phyloP scores from a whole-genome alignment of 225 moss, liverwort and hornwort genomes.

The Bryum argenteum region DNA sequence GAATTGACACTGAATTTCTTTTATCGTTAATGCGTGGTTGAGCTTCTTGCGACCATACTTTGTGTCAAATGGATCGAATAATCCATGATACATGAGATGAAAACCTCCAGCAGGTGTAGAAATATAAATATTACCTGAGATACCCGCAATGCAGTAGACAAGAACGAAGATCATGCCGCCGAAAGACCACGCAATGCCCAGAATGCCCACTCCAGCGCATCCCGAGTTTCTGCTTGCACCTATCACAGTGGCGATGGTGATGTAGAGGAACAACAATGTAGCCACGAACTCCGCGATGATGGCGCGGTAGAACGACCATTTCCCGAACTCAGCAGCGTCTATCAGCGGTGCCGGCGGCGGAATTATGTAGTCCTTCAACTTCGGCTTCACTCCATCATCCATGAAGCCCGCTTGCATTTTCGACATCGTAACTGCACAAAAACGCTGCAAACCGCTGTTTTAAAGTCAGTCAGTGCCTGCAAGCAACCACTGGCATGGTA shows the following conservation, averaged over 20 bases:
- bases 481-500: too few relatives aligned
- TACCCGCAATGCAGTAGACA: conserved; percentile 59
- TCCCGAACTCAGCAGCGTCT: conserved; percentile 25
- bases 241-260: conserved; percentile 37
- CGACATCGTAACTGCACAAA: too few relatives aligned
- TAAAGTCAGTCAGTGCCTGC: too few relatives aligned
- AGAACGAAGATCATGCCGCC: conserved; percentile 66
- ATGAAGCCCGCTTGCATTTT: too few relatives aligned
- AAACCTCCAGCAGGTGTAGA: too few relatives aligned
- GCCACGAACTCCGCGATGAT: conserved; percentile 52
- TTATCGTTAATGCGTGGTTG: too few relatives aligned
- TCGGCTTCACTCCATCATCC: conserved; percentile 40
- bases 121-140: too few relatives aligned
- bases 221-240: conserved; percentile 33
- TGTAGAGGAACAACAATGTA: conserved; percentile 50
- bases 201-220: conserved; percentile 41
- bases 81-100: too few relatives aligned
- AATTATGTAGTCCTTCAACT: conserved; percentile 44
- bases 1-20: too few relatives aligned
- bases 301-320: conserved; percentile 53
- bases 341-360: conserved; percentile 39
- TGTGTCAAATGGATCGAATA: too few relatives aligned
- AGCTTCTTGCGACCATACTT: too few relatives aligned
- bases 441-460: too few relatives aligned
- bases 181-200: conserved; percentile 47